These are phyloP conservation scores for Medicago ruthenica DNA, from an alignment of 306 rosid genomes.

Conservation along the genomic window DNA sequence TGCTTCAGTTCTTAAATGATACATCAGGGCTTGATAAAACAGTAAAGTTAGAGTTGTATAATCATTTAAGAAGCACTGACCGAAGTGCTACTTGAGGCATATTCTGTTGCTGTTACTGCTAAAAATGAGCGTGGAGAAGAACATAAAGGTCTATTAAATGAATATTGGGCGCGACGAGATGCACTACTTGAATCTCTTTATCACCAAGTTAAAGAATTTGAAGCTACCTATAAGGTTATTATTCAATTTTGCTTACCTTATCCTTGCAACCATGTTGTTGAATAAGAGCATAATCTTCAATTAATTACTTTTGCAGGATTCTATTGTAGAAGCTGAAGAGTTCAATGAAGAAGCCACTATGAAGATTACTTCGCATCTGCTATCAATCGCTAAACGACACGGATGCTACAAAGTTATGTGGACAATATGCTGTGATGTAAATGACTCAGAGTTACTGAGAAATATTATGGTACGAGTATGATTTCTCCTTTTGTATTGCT, in stretches of 20 bases:
- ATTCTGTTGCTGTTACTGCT: slow-evolving; percentile 88
- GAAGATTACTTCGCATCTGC: slow-evolving; percentile 66
- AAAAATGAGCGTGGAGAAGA: slow-evolving; percentile 81
- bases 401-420: slow-evolving; percentile 85
- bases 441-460: slow-evolving; percentile 77
- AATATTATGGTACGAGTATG: slow-evolving; percentile 75
- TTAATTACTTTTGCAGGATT: slow-evolving; percentile 60
- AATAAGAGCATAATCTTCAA: slow-evolving; percentile 44
- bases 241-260: slow-evolving; percentile 34
- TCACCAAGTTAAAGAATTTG: slow-evolving; percentile 64
- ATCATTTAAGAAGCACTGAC: slow-evolving; percentile 72
- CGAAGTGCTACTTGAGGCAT: slow-evolving; percentile 86
- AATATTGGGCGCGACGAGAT: slow-evolving; percentile 91
- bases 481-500: slow-evolving; percentile 31
- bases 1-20: slow-evolving; percentile 78
- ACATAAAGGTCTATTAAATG: slow-evolving; percentile 75
- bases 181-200: slow-evolving; percentile 75
- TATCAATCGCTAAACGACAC: slow-evolving; percentile 83
- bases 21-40: slow-evolving; percentile 65
- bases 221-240: slow-evolving; percentile 67
- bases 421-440: slow-evolving; percentile 82
- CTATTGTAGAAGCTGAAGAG: slow-evolving; percentile 57
- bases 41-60: slow-evolving; percentile 67
- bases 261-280: slow-evolving; percentile 37
- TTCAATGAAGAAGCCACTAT: slow-evolving; percentile 57